A percentile compares a stretch with the other conserved stretches of the same genome.
These are phyloP conservation scores for Iberis pinnata DNA, from an alignment of 345 rosid genomes.

Conservation along the genomic window DNA sequence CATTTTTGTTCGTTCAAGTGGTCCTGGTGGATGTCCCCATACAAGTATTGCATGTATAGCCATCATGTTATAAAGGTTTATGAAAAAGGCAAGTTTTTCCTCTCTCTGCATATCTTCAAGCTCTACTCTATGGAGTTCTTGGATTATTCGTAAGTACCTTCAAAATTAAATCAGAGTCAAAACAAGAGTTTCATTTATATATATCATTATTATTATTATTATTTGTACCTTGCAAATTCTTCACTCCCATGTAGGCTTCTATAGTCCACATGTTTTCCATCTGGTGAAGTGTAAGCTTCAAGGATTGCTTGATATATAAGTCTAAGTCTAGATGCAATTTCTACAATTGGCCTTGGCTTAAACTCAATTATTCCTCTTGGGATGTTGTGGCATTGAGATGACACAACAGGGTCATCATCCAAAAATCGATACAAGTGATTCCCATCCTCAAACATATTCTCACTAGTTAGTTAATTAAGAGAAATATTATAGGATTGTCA, in stretches of 20 bases:
- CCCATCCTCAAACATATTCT: slow-evolving; percentile 80
- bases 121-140: slow-evolving; percentile 78
- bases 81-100: slow-evolving; percentile 70
- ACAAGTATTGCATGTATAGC: slow-evolving; percentile 71
- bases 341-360: slow-evolving; percentile 61
- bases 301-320: slow-evolving; percentile 52
- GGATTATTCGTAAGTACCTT: slow-evolving; percentile 70
- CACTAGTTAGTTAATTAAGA: no score
- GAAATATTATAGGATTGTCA: no score
- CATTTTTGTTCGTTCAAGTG: slow-evolving; percentile 60
- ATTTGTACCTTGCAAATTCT: slow-evolving; percentile 97
- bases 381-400: slow-evolving; percentile 73
- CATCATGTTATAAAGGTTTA: slow-evolving; percentile 89
- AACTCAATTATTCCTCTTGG: slow-evolving; percentile 70
- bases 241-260: slow-evolving; percentile 90
- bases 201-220: slow-evolving; percentile 18
- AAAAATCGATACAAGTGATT: slow-evolving; percentile 72
- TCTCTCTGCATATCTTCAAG: slow-evolving; percentile 60
- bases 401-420: slow-evolving; percentile 63
- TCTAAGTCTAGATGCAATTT: slow-evolving; percentile 65
- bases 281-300: slow-evolving; percentile 67
- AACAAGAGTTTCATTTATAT: background rate
- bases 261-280: slow-evolving; percentile 82
- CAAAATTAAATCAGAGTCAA: no score
- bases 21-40: slow-evolving; percentile 65